These are phyloP conservation scores for Stenocarpella maydis DNA, from an alignment of 2,329 filamentous ascomycete species.

Conservation along the genomic window DNA sequence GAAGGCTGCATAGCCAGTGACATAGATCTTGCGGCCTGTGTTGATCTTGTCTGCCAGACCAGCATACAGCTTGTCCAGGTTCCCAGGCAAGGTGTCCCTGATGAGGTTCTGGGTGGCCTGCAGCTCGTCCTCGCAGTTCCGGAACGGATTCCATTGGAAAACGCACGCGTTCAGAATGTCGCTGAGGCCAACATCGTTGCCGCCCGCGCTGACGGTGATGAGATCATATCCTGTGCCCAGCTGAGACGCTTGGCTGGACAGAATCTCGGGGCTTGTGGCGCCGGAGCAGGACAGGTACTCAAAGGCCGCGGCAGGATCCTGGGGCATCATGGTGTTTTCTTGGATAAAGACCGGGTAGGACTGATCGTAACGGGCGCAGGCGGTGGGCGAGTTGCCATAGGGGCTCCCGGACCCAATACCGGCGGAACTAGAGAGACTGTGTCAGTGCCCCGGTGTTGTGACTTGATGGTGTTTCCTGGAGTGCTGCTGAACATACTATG, in stretches of 20 bases:
- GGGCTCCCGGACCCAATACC: conserved; percentile 10
- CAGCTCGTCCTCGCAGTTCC: conserved; percentile 1
- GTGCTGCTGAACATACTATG: not conserved
- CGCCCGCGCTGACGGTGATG: conserved; percentile 6
- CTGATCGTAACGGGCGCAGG: conserved; percentile 12
- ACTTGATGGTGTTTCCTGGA: not conserved
- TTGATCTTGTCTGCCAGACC: conserved; percentile 14
- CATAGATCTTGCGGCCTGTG: conserved; percentile 15
- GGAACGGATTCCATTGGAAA: conserved; percentile 16
- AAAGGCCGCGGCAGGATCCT: not conserved
- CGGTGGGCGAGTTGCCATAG: not conserved
- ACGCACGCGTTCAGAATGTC: conserved; percentile 2
- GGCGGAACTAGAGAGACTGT: not conserved
- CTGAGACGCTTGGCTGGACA: not conserved
- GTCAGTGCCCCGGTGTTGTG: not conserved
- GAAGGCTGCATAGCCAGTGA: conserved; percentile 9
- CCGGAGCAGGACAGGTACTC: not conserved
- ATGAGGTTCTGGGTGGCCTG: not conserved
- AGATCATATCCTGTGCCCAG: conserved; percentile 11
- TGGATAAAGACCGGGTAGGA: conserved; percentile 8
- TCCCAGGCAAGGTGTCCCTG: conserved; percentile 1
- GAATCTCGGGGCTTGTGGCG: conserved; percentile 2
- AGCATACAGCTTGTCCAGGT: conserved; percentile 5
- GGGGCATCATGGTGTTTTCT: not conserved
- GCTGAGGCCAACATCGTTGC: conserved; percentile 11